Evolutionary conservation across 2,329 filamentous ascomycete genomes (phyloP).

Genomic region (Onygenales sp.): DNA sequence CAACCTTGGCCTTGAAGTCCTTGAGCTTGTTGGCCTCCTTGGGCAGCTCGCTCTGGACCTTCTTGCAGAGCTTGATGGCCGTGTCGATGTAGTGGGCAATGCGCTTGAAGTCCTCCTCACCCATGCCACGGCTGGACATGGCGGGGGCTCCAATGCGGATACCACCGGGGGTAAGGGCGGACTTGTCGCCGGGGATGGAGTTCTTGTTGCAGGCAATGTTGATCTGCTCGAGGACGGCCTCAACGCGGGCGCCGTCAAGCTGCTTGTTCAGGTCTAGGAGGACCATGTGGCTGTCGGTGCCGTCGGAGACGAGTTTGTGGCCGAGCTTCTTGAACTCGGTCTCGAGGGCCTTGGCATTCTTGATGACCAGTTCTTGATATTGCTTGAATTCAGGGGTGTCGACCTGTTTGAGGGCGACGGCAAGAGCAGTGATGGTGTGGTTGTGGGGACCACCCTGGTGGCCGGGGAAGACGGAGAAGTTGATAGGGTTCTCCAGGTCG

Average conservation of each 20-base stretch:
- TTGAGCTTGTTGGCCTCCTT: constrained; percentile 99
- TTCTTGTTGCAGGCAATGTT: constrained; percentile 99
- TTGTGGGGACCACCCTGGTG: constrained; percentile 98
- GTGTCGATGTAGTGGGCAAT: constrained; percentile 85
- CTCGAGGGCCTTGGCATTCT: constrained; percentile 84
- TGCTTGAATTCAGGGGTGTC: constrained; percentile 80
- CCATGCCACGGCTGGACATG: constrained; percentile 94
- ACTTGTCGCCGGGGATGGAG: constrained; percentile 95
- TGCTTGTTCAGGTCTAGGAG: constrained; percentile 82
- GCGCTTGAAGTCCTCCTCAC: constrained; percentile 81
- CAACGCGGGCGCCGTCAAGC: constrained; percentile 85
- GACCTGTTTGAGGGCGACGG: constrained; percentile 90
- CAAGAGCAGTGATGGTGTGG: constrained; percentile 93
- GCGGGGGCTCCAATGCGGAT: constrained; percentile 94
- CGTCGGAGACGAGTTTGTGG: constrained; percentile 84
- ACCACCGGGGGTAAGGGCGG: constrained; percentile 85
- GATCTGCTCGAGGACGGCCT: constrained; percentile 92
- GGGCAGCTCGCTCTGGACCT: constrained; percentile 72
- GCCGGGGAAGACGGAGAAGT: constrained; percentile 92
- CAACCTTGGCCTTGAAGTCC: constrained; percentile 95
- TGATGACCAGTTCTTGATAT: constrained; percentile 83
- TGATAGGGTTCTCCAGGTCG: constrained; percentile 87
- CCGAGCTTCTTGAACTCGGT: constrained; percentile 58
- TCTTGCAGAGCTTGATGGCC: constrained; percentile 80
- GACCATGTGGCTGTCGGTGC: constrained; percentile 96